Percentiles rank a stretch among this genome's conserved stretches.
Conservation (phyloP, 345 rosid species). For the Rubroshorea leprosula region DNA sequence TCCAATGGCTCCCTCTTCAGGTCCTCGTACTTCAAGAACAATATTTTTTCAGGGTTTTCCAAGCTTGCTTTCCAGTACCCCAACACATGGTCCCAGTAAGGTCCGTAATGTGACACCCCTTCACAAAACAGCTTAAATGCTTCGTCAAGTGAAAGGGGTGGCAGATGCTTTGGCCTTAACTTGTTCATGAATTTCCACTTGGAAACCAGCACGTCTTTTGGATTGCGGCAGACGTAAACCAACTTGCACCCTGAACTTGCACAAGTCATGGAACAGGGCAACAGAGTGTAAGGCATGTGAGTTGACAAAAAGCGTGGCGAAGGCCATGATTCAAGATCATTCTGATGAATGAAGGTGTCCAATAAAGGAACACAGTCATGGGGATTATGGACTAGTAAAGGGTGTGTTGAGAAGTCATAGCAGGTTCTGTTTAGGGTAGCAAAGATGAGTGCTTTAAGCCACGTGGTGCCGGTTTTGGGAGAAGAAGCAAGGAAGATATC, state of each 20-base stretch:
- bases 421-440: not conserved
- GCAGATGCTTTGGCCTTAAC: not conserved
- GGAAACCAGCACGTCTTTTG: conserved; percentile 25
- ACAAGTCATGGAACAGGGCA: conserved; percentile 12
- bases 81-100: conserved; percentile 14
- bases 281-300: conserved; percentile 8
- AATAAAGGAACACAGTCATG: conserved; percentile 18
- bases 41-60: not conserved
- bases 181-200: conserved; percentile 21
- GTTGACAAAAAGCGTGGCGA: conserved; percentile 17
- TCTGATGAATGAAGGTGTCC: conserved; percentile 2
- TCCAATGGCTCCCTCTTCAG: conserved; percentile 20
- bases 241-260: conserved; percentile 16
- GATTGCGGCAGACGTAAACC: conserved; percentile 25
- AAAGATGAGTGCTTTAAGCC: not conserved
- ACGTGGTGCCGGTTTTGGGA: not conserved
- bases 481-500: not conserved
- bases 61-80: conserved; percentile 16
- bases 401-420: conserved; percentile 6
- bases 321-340: not conserved
- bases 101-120: conserved; percentile 10
- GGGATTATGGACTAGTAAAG: conserved; percentile 10
- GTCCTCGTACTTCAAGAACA: conserved; percentile 25
- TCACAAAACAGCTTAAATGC: conserved; percentile 10
- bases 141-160: conserved; percentile 3